phyloP scores from a whole-genome alignment of 2,329 filamentous ascomycete species.

The Verticillium alfalfae region DNA sequence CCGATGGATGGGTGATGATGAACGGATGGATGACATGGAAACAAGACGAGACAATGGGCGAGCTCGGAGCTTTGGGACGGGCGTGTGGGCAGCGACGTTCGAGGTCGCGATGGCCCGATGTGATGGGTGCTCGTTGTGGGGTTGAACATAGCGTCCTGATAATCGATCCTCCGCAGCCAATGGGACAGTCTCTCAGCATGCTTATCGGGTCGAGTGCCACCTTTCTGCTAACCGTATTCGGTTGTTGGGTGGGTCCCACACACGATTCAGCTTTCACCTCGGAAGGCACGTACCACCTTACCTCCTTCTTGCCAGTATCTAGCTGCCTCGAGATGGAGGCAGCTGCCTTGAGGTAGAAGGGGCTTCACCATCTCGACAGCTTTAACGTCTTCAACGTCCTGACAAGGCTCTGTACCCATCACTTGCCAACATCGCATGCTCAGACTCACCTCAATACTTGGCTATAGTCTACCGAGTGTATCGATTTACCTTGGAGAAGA shows the following conservation, averaged over 20 bases:
- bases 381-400: too few relatives aligned
- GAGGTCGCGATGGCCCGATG: not conserved
- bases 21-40: not conserved
- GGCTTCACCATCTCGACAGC: too few relatives aligned
- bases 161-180: not conserved
- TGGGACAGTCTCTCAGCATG: not conserved
- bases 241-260: not conserved
- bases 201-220: not conserved
- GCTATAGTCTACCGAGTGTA: conserved; percentile 6
- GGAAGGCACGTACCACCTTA: not conserved
- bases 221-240: not conserved
- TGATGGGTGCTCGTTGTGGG: not conserved
- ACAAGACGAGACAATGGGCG: not conserved
- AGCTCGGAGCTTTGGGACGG: not conserved
- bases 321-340: not conserved
- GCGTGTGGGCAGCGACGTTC: not conserved
- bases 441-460: conserved; percentile 4
- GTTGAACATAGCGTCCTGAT: not conserved
- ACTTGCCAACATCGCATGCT: not conserved
- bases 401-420: not conserved
- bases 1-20: not conserved
- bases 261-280: too few relatives aligned
- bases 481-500: not conserved
- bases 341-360: not conserved
- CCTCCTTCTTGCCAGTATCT: too few relatives aligned